These are phyloP conservation scores for Elsinoe perseae DNA, from an alignment of 2,329 filamentous ascomycete genomes.

Conservation along the genomic window DNA sequence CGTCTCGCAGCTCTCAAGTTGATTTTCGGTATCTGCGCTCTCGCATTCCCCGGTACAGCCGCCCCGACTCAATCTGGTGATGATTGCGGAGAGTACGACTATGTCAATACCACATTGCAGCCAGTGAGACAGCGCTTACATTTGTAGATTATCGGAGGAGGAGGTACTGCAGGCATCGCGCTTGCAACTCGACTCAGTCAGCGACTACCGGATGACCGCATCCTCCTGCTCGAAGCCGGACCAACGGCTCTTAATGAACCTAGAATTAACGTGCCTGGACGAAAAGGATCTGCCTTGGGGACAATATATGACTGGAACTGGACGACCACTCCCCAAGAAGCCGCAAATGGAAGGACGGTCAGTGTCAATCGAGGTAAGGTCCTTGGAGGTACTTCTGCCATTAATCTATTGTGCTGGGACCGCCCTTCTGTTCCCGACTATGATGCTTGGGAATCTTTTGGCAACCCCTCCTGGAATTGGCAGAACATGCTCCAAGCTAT, in stretches of 20 bases:
- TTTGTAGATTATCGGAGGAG: constrained; percentile 26
- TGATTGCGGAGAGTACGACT: constrained; percentile 1
- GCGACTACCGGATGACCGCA: constrained; percentile 17
- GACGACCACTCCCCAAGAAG: constrained; percentile 37
- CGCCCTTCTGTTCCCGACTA: constrained; percentile 27
- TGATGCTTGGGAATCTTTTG: constrained; percentile 30
- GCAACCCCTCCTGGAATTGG: constrained; percentile 26
- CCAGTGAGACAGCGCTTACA: neutral
- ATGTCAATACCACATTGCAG: neutral
- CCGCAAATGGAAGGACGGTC: constrained; percentile 36
- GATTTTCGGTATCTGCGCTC: no score
- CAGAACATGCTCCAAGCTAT: constrained; percentile 27
- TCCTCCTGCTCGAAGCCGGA: constrained; percentile 24
- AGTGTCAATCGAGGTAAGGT: constrained; percentile 42
- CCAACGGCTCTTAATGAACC: constrained; percentile 18
- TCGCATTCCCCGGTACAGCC: no score
- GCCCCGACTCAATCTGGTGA: neutral
- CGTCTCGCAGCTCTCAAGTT: no score
- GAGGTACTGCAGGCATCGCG: constrained; percentile 22
- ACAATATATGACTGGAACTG: constrained; percentile 37
- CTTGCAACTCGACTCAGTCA: constrained; percentile 22
- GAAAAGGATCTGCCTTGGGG: constrained; percentile 21
- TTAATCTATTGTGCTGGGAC: constrained; percentile 38
- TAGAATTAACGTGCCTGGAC: constrained; percentile 22
- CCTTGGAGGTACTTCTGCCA: constrained; percentile 41